A percentile compares a stretch with the other conserved stretches of the same genome.
phyloP scores from a whole-genome alignment of 495 filamentous ascomycete genomes.

The Talaromyces liani region DNA sequence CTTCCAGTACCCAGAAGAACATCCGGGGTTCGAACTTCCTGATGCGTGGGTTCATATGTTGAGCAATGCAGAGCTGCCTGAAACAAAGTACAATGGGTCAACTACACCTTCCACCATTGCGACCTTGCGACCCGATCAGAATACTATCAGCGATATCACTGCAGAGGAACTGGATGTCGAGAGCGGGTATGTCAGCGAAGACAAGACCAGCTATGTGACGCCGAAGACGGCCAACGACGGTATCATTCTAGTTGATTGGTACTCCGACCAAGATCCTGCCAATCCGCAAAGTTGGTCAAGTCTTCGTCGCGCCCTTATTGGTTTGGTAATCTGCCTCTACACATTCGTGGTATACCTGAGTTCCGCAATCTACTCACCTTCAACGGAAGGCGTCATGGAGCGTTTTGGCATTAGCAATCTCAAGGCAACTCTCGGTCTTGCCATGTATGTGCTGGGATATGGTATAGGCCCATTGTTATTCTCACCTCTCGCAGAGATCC shows the following conservation, averaged over 20 bases:
- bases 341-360: conserved; percentile 32
- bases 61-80: background rate
- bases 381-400: conserved; percentile 23
- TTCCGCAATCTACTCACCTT: conserved; percentile 27
- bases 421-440: conserved; percentile 38
- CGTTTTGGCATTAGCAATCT: conserved; percentile 32
- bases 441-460: conserved; percentile 48
- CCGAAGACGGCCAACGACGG: background rate
- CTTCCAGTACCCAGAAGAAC: conserved; percentile 8
- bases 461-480: conserved; percentile 38
- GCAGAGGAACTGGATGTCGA: background rate
- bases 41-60: background rate
- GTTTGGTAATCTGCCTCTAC: conserved; percentile 24
- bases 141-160: background rate
- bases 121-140: background rate
- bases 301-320: conserved; percentile 15
- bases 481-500: conserved; percentile 38
- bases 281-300: conserved; percentile 52
- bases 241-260: conserved; percentile 41
- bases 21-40: conserved; percentile 3
- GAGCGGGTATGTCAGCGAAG: background rate
- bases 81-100: background rate
- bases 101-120: background rate
- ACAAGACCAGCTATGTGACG: background rate
- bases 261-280: conserved; percentile 41